These are phyloP conservation scores for Alternaria sp. DNA, from an alignment of 2,329 filamentous ascomycete genomes.

Conservation along the genomic window DNA sequence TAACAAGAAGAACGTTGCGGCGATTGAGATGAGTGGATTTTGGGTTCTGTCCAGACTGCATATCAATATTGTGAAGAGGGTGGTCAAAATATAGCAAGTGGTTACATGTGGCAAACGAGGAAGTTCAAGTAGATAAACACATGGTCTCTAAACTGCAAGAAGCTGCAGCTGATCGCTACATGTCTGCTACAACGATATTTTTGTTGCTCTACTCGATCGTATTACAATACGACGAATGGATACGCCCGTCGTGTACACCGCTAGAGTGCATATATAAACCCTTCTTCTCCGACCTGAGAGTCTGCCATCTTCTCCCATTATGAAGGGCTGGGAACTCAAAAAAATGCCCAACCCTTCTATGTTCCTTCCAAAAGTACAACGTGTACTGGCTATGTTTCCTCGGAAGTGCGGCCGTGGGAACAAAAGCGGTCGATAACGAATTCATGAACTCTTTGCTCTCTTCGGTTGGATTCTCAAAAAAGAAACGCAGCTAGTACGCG, in stretches of 20 bases:
- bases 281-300: not conserved
- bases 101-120: not conserved
- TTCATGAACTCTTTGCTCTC: not conserved
- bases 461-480: not conserved
- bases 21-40: not conserved
- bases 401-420: not conserved
- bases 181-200: not conserved
- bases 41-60: not conserved
- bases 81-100: not conserved
- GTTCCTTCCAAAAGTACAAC: not conserved
- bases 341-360: fast-evolving
- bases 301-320: not conserved
- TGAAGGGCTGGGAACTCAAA: not conserved
- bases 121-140: not conserved
- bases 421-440: not conserved
- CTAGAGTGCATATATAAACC: not conserved
- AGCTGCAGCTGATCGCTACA: fast-evolving
- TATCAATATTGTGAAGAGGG: not conserved
- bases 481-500: fast-evolving
- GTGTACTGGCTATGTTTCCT: fast-evolving
- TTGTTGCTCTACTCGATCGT: not conserved
- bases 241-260: not conserved
- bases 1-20: too few relatives aligned
- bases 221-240: fast-evolving
- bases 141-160: not conserved